Evolutionary conservation across 345 rosid species (phyloP).

Genomic region (Arabis hirsuta): DNA sequence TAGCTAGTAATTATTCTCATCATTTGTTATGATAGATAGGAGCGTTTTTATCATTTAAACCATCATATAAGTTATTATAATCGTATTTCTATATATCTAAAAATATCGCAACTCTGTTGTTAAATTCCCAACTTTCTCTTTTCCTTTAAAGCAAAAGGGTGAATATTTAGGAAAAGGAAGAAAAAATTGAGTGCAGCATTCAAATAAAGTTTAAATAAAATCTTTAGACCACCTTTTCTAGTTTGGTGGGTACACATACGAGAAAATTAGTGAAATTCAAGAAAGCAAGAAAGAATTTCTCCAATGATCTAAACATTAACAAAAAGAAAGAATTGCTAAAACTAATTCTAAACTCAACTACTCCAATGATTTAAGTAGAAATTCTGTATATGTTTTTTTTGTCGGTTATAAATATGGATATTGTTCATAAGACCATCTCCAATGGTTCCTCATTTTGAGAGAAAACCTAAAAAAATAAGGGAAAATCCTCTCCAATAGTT

Average conservation of each 20-base stretch:
- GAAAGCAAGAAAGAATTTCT: slow-evolving; percentile 32
- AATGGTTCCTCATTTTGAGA: too few species aligned
- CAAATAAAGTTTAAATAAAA: slow-evolving; percentile 42
- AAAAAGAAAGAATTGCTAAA: slow-evolving; percentile 16
- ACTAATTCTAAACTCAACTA: slow-evolving; percentile 5
- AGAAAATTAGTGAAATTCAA: slow-evolving; percentile 38
- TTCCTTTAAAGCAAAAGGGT: slow-evolving; percentile 41
- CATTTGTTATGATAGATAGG: slow-evolving; percentile 40
- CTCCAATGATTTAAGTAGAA: slow-evolving; percentile 30
- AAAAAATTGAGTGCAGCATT: slow-evolving; percentile 38
- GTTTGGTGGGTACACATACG: slow-evolving; percentile 46
- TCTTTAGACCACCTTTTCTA: slow-evolving; percentile 45
- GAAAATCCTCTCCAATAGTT: too few species aligned
- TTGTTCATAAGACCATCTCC: background rate
- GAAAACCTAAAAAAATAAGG: too few species aligned
- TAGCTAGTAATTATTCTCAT: slow-evolving; percentile 30
- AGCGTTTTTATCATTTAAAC: slow-evolving; percentile 28
- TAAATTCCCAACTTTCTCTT: slow-evolving; percentile 35
- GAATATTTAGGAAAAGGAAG: slow-evolving; percentile 32
- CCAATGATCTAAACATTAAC: slow-evolving; percentile 13
- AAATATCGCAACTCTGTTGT: slow-evolving; percentile 19
- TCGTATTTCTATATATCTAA: background rate
- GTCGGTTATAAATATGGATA: slow-evolving; percentile 2
- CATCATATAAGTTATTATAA: slow-evolving; percentile 23
- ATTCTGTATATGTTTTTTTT: background rate